Base-by-base conservation (phyloP, 2,329 filamentous ascomycete genomes). In the Colletotrichum orbiculare region DNA sequence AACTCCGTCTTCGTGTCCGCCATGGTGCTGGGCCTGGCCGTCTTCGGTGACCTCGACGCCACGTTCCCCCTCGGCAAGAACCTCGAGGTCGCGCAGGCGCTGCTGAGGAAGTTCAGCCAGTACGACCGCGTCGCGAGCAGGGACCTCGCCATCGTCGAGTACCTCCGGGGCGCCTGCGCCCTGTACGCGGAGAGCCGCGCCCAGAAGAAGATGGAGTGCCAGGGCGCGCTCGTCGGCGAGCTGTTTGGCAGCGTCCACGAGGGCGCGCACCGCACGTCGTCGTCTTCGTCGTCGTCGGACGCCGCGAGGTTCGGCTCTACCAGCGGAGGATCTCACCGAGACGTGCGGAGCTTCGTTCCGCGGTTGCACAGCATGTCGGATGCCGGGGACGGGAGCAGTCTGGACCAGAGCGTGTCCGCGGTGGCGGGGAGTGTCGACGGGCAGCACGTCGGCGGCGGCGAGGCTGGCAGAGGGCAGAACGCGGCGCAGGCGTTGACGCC, bases 1-100 rank as follows among this genome's bases (percentile, higher is more conserved):
- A 83, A 82, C 53, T 79, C 79, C 2, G 75, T 79, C 4, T 83
- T 83, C 64, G 77, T 81, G 6, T 80, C 80, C 0, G 79, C 78
- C 0, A 69, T 83, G 1, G 80, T 82, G 0, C 72, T 83, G 0
- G 81, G 81, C 0, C 74, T 81, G 0, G 80, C 80, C 0, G 75
- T 77, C 33, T 82, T 83, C 54, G 79, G 78, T 0, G 80, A 83
- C 58, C 76, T 83, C 2, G 79, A 82, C 41, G 67, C 66, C 15
- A 69, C 71, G 0, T 77, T 77, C 6, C 74, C 75, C 0, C 65
- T 77, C 0, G 69, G 71, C 33, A 72, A 71, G 45, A 74, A 71
- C 2, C 64, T 77, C 0, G 61, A 67, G 0, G 52, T 66, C 0
- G 71, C 73, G 0, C 65, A 71, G 9, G 64, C 60, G 3, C 67